Conservation (phyloP, 495 filamentous ascomycete genomes). For the Lepidopterella palustris region DNA sequence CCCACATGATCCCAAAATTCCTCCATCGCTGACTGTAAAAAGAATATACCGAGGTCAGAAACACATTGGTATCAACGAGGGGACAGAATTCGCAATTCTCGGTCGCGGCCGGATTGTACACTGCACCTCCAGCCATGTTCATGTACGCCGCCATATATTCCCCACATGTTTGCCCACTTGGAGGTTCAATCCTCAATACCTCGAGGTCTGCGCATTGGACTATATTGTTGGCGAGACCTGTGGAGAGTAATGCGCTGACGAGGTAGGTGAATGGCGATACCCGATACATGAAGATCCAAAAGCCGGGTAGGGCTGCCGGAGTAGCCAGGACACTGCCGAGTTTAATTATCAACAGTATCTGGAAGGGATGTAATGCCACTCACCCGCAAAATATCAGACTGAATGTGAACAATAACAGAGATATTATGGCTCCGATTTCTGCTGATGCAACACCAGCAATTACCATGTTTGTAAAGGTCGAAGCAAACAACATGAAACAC, state of each 20-base stretch:
- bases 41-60: slow-evolving; percentile 46
- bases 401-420: slow-evolving; percentile 60
- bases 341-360: background rate
- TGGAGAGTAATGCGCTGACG: slow-evolving; percentile 57
- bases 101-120: background rate
- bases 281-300: slow-evolving; percentile 86
- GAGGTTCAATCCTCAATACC: slow-evolving; percentile 49
- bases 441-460: slow-evolving; percentile 61
- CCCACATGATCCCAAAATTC: slow-evolving; percentile 63
- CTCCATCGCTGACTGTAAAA: slow-evolving; percentile 56
- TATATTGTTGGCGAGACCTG: slow-evolving; percentile 51
- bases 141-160: slow-evolving; percentile 53
- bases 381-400: slow-evolving; percentile 47
- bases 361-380: background rate
- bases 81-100: slow-evolving; percentile 41
- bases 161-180: slow-evolving; percentile 47
- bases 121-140: slow-evolving; percentile 21
- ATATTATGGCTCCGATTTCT: slow-evolving; percentile 59
- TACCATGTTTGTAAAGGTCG: slow-evolving; percentile 53
- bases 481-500: slow-evolving; percentile 46
- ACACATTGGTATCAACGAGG: slow-evolving; percentile 54
- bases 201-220: slow-evolving; percentile 59
- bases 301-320: slow-evolving; percentile 54
- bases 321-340: slow-evolving; percentile 64
- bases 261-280: slow-evolving; percentile 70